These are phyloP conservation scores for Trypanosoma brucei DNA, from an alignment of 208 protist species.

Conservation along the genomic window DNA sequence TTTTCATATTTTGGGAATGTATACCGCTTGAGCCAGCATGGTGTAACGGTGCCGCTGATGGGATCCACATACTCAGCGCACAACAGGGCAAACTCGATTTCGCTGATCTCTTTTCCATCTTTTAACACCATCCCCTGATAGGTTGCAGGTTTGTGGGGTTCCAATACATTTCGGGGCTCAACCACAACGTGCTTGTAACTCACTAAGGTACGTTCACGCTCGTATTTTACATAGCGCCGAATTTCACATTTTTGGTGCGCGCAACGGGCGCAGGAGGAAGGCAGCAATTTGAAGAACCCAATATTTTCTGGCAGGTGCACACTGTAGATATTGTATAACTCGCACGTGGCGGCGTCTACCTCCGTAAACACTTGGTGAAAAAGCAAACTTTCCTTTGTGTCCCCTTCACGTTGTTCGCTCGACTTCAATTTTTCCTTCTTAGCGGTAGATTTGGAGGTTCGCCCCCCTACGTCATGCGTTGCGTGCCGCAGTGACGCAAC, in stretches of 20 bases:
- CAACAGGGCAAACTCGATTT: constrained; percentile 32
- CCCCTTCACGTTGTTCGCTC: constrained; percentile 4
- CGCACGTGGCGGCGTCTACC: constrained; percentile 35
- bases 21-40: constrained; percentile 70
- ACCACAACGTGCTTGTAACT: constrained; percentile 54
- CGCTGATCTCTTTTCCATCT: background rate
- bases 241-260: constrained; percentile 16
- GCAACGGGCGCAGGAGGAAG: constrained; percentile 37
- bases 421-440: constrained; percentile 5
- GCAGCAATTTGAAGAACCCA: constrained; percentile 27
- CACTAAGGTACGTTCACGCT: constrained; percentile 58
- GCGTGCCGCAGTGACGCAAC: constrained; percentile 33
- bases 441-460: constrained; percentile 9
- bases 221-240: constrained; percentile 43
- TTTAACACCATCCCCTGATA: constrained; percentile 4
- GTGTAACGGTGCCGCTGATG: constrained; percentile 41
- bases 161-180: constrained; percentile 47
- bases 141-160: constrained; percentile 18
- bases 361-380: constrained; percentile 42
- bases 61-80: constrained; percentile 52
- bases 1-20: constrained; percentile 23
- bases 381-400: constrained; percentile 24
- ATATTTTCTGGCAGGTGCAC: constrained; percentile 52
- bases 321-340: constrained; percentile 46
- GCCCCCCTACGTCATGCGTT: constrained; percentile 23